Conservation (phyloP, 1,139 yeast species). For the Candida frijolesensis region DNA sequence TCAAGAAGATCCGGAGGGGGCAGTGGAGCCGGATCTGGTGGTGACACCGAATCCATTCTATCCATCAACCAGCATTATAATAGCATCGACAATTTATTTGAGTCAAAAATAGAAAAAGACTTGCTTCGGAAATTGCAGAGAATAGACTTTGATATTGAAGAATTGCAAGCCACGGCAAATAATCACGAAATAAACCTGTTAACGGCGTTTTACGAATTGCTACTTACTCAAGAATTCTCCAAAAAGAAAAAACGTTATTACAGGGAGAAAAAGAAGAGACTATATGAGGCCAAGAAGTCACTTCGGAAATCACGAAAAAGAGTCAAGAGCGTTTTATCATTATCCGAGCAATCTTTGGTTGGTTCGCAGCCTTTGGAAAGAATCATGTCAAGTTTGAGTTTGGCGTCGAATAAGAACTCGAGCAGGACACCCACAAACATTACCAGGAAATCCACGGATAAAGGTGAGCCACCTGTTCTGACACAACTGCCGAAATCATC, state of each 20-base stretch:
- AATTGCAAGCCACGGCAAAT: constrained; percentile 61
- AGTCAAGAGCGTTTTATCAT: constrained; percentile 46
- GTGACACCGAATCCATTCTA: constrained; percentile 39
- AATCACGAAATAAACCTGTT: constrained; percentile 71
- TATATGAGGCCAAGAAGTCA: constrained; percentile 41
- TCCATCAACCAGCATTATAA: constrained; percentile 44
- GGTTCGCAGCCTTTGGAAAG: constrained; percentile 43
- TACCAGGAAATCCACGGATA: constrained; percentile 16
- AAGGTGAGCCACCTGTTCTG: background rate
- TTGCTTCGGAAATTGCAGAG: constrained; percentile 65
- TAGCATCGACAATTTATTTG: constrained; percentile 48
- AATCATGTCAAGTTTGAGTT: constrained; percentile 42
- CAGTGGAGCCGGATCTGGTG: constrained; percentile 1
- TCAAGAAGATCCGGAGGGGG: constrained; percentile 15
- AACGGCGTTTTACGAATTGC: constrained; percentile 82
- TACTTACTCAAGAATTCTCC: constrained; percentile 61
- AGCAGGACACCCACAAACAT: constrained; percentile 17
- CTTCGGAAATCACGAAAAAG: constrained; percentile 52
- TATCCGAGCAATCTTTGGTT: constrained; percentile 29
- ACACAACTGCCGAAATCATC: constrained; percentile 11
- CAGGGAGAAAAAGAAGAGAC: constrained; percentile 42
- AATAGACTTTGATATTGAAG: constrained; percentile 67
- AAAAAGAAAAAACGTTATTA: constrained; percentile 38
- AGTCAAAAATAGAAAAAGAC: constrained; percentile 63
- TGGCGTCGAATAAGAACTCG: constrained; percentile 30